A percentile compares a stretch with the other conserved stretches of the same genome.
phyloP scores from a whole-genome alignment of 2,329 filamentous ascomycete genomes.

The Colletotrichum sidae region DNA sequence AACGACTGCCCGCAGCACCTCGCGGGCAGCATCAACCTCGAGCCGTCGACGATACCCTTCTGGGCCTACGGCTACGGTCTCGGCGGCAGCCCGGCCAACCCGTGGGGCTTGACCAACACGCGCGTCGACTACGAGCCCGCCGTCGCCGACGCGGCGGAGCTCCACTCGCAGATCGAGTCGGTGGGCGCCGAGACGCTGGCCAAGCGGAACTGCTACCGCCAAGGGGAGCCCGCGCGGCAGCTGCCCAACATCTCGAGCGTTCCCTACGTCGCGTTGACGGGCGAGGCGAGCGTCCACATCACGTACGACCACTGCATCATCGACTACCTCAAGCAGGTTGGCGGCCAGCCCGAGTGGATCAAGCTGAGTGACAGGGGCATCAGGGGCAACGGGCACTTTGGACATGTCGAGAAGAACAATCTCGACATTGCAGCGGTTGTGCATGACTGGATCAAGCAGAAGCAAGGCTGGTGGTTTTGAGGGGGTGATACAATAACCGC shows the following conservation, averaged over 20 bases:
- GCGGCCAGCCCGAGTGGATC: conserved; percentile 56
- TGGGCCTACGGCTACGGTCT: conserved; percentile 41
- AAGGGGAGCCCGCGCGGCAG: conserved; percentile 46
- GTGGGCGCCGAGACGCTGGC: conserved; percentile 41
- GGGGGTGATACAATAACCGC: background rate
- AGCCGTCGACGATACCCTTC: conserved; percentile 45
- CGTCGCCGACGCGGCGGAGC: conserved; percentile 40
- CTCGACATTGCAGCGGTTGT: conserved; percentile 47
- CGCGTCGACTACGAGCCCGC: conserved; percentile 46
- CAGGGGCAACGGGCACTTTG: conserved; percentile 63
- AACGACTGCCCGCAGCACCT: conserved; percentile 45
- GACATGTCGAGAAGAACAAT: conserved; percentile 59
- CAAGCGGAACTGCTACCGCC: conserved; percentile 44
- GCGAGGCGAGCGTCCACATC: conserved; percentile 62
- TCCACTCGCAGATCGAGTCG: conserved; percentile 39
- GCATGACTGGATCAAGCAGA: conserved; percentile 49
- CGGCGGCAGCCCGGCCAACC: conserved; percentile 37
- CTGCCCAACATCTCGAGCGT: conserved; percentile 58
- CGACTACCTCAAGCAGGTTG: conserved; percentile 60
- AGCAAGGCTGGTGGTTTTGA: conserved; percentile 28
- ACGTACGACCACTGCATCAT: conserved; percentile 66
- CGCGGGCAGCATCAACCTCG: conserved; percentile 46
- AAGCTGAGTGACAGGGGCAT: conserved; percentile 58
- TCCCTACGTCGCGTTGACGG: conserved; percentile 59
- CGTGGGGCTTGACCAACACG: conserved; percentile 44